Evolutionary conservation across 2,329 filamentous ascomycete genomes (phyloP).

Genomic region (Fusarium pseudograminearum): DNA sequence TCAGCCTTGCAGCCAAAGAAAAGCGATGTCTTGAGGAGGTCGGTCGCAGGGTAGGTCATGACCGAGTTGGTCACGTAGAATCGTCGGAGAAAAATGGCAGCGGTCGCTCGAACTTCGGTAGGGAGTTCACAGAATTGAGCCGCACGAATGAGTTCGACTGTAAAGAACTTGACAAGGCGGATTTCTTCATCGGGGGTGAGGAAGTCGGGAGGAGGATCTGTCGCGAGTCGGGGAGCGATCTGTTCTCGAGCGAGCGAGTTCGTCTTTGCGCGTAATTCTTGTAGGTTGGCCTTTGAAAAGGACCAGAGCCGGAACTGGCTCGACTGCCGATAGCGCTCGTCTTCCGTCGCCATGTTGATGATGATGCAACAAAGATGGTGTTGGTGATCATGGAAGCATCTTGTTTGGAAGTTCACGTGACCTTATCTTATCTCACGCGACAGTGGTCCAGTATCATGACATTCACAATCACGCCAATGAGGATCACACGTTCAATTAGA

Average conservation of each 20-base stretch:
- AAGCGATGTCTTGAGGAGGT: slow-evolving; percentile 88
- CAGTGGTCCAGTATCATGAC: background rate
- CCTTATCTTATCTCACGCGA: slow-evolving; percentile 33
- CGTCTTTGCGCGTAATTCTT: slow-evolving; percentile 78
- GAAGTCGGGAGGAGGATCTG: slow-evolving; percentile 75
- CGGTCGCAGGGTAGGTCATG: slow-evolving; percentile 94
- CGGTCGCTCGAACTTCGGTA: slow-evolving; percentile 71
- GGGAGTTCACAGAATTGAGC: slow-evolving; percentile 65
- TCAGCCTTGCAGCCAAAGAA: slow-evolving; percentile 97
- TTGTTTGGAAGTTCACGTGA: slow-evolving; percentile 24
- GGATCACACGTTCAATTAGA: slow-evolving; percentile 35
- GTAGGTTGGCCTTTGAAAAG: slow-evolving; percentile 80
- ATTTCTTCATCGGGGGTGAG: slow-evolving; percentile 87
- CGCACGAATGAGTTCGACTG: slow-evolving; percentile 68
- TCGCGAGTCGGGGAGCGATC: slow-evolving; percentile 69
- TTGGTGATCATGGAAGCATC: slow-evolving; percentile 2
- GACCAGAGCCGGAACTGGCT: slow-evolving; percentile 95
- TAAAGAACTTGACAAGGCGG: slow-evolving; percentile 83
- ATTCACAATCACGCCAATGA: background rate
- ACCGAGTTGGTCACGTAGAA: slow-evolving; percentile 97
- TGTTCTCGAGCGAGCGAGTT: slow-evolving; percentile 77
- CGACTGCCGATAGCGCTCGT: slow-evolving; percentile 88
- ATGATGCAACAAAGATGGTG: slow-evolving; percentile 9
- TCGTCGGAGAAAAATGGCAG: slow-evolving; percentile 88
- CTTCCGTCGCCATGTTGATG: slow-evolving; percentile 78